Conservation (phyloP, 257 asterid species). For the Buddleja alternifolia region DNA sequence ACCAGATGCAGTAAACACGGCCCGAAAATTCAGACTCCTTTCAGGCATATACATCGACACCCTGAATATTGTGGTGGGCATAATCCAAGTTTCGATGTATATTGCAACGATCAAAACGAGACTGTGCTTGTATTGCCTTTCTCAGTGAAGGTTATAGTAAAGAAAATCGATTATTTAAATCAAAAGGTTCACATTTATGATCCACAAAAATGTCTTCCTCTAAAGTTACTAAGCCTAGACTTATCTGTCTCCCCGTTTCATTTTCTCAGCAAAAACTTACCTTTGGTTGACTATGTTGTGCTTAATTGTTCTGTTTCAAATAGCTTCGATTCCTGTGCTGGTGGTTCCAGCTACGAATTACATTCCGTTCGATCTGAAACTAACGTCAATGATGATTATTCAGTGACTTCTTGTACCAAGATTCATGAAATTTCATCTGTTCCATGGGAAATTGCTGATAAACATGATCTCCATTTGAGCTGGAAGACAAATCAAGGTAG, state of each 20-base stretch:
- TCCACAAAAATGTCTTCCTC: conserved; percentile 21
- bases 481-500: conserved; percentile 42
- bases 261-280: not conserved
- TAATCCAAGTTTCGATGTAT: conserved; percentile 42
- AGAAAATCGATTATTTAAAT: conserved; percentile 15
- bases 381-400: not conserved
- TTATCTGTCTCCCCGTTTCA: conserved; percentile 32
- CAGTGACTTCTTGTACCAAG: conserved; percentile 42
- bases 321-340: conserved; percentile 33
- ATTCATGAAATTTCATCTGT: conserved; percentile 34
- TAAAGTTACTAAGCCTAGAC: conserved; percentile 18
- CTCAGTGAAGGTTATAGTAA: conserved; percentile 33
- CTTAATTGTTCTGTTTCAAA: conserved; percentile 37
- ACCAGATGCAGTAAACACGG: conserved; percentile 44
- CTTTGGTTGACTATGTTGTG: conserved; percentile 22
- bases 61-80: conserved; percentile 42
- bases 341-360: conserved; percentile 26
- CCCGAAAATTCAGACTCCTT: conserved; percentile 51
- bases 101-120: conserved; percentile 35
- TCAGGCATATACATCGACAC: conserved; percentile 38
- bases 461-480: conserved; percentile 10
- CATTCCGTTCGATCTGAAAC: not conserved
- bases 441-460: not conserved
- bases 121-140: conserved; percentile 31
- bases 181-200: conserved; percentile 5